Base-by-base conservation (phyloP, 2,329 filamentous ascomycete genomes). In the Talaromyces albobiverticillius region DNA sequence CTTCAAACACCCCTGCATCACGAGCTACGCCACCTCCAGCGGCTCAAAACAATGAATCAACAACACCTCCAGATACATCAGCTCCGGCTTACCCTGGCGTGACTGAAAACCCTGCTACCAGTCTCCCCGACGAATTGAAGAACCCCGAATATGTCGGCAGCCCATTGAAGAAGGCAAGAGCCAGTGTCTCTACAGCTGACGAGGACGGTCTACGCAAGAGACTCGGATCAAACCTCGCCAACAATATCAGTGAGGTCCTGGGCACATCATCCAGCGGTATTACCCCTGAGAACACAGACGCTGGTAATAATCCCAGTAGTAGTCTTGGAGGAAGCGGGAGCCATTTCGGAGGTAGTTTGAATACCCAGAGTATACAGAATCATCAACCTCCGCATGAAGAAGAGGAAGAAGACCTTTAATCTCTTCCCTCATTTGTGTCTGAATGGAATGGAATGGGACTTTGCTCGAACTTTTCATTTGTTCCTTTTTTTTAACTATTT, bases 141-240 rank as follows among this genome's bases (percentile, higher is more conserved):
- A 69, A 70, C 42, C 67, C 65, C 31, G 68, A 67, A 22, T 73
- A 73, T 47, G 58, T 76, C 3, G 75, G 75, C 7, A 78, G 75
- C 57, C 75, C 75, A 0, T 58, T 78, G 59, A 78, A 78, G 60
- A 75, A 76, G 61, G 73, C 76, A 48, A 67, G 75, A 31, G 72
- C 74, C 2, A 76, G 74, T 54, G 70, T 76, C 18, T 75, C 74
- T 10, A 68, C 69, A 25, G 67, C 72, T 13, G 73, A 76, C 46
- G 70, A 73, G 47, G 67, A 71, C 38, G 65, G 69, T 6, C 59
- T 76, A 46, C 67, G 71, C 38, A 68, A 67, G 54, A 67, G 75
- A 32, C 68, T 77, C 38, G 73, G 64, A n/a, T 62, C 71, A 5
- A 69, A 51, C 25, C 41, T 51, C 16, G n/a, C 53, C 25, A 46